Conservation (phyloP, 495 filamentous ascomycete genomes). For the Aeminium ludgeri region DNA sequence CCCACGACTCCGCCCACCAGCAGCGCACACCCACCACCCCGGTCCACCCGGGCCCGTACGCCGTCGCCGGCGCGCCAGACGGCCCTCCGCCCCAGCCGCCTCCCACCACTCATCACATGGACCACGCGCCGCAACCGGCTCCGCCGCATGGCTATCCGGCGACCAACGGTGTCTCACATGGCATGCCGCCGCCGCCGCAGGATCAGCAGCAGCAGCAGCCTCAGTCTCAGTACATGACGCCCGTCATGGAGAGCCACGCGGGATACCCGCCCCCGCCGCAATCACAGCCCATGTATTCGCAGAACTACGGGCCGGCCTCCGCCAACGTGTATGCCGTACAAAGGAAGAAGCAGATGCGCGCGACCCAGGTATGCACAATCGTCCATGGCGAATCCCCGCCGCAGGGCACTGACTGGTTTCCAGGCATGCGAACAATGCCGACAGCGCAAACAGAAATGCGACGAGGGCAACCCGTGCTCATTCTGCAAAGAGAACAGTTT, state of each 20-base stretch:
- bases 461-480: constrained; percentile 35
- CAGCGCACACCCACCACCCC: constrained; percentile 15
- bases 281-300: constrained; percentile 5
- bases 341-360: constrained; percentile 24
- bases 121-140: constrained; percentile 8
- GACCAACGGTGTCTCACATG: constrained; percentile 11
- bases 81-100: constrained; percentile 7
- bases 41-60: constrained; percentile 7
- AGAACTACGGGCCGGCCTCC: constrained; percentile 7
- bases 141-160: constrained; percentile 8
- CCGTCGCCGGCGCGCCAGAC: constrained; percentile 2
- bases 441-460: constrained; percentile 53
- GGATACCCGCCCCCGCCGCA: constrained; percentile 4
- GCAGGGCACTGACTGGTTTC: not conserved
- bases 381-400: not conserved
- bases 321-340: not conserved
- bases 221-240: constrained; percentile 4
- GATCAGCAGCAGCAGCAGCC: constrained; percentile 4
- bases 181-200: constrained; percentile 5
- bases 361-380: constrained; percentile 17
- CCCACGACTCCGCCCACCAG: constrained; percentile 12
- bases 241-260: constrained; percentile 3
- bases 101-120: constrained; percentile 5
- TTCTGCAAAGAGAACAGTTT: constrained; percentile 36
- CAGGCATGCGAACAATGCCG: constrained; percentile 55